Percentiles rank a stretch among this genome's conserved stretches.
Conservation (phyloP, 306 rosid species). For the Datisca glomerata region DNA sequence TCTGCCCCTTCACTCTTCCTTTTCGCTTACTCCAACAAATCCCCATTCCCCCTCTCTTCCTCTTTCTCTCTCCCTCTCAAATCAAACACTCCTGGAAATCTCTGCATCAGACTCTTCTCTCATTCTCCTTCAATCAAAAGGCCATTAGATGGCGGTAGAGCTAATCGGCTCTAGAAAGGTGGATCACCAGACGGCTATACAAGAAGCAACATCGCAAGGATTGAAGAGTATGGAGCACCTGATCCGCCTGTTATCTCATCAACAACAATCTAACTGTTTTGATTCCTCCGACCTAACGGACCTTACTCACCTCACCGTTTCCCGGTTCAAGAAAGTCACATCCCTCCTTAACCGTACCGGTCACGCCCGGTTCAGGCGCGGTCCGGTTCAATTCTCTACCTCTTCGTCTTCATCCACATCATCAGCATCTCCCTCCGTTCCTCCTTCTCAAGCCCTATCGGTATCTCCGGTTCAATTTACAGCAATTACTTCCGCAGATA, state of each 20-base stretch:
- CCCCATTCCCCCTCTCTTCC: no score
- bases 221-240: slow-evolving; percentile 66
- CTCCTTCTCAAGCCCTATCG: slow-evolving; percentile 11
- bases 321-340: slow-evolving; percentile 55
- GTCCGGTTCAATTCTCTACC: slow-evolving; percentile 30
- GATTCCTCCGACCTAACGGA: slow-evolving; percentile 54
- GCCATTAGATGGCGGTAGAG: no score
- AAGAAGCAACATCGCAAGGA: slow-evolving; percentile 76
- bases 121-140: no score
- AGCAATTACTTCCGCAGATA: slow-evolving; percentile 8
- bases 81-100: no score
- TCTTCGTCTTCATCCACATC: slow-evolving; percentile 15
- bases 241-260: slow-evolving; percentile 39
- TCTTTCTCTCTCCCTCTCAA: no score
- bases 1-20: no score
- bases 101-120: no score
- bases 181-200: slow-evolving; percentile 55
- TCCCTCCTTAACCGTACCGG: slow-evolving; percentile 70
- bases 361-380: slow-evolving; percentile 91
- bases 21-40: no score
- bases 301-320: slow-evolving; percentile 52
- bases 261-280: slow-evolving; percentile 22
- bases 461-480: slow-evolving; percentile 20
- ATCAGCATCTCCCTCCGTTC: slow-evolving; percentile 11
- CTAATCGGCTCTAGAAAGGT: no score